Percentiles rank a stretch among this genome's conserved stretches.
phyloP scores from a whole-genome alignment of 495 filamentous ascomycete species.

The Daldinia loculata region DNA sequence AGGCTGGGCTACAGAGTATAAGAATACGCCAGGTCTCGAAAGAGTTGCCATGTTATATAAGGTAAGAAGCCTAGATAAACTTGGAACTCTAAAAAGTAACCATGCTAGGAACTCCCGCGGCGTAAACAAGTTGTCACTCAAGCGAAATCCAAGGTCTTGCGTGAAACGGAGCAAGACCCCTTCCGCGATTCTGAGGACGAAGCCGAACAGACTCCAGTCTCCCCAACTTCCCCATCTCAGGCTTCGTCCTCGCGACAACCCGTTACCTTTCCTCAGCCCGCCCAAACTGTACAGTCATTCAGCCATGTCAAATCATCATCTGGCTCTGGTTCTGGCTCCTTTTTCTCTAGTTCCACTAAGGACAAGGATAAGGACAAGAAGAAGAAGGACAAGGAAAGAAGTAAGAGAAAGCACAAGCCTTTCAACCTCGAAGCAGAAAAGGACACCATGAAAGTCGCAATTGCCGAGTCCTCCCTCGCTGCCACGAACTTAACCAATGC shows the following conservation, averaged over 20 bases:
- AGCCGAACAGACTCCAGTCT: slow-evolving; percentile 41
- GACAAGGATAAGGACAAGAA: slow-evolving; percentile 60
- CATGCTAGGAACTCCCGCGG: slow-evolving; percentile 59
- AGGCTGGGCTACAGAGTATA: slow-evolving; percentile 87
- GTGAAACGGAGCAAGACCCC: slow-evolving; percentile 72
- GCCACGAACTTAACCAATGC: slow-evolving; percentile 91
- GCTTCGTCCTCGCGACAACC: slow-evolving; percentile 47
- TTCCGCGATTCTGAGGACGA: slow-evolving; percentile 71
- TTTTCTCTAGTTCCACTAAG: slow-evolving; percentile 46
- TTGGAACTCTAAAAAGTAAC: background rate
- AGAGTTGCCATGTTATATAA: slow-evolving; percentile 82
- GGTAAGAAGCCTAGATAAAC: slow-evolving; percentile 40
- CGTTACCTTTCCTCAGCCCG: slow-evolving; percentile 44
- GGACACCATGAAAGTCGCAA: slow-evolving; percentile 78
- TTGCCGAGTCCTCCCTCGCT: slow-evolving; percentile 86
- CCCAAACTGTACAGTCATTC: slow-evolving; percentile 48
- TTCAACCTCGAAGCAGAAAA: slow-evolving; percentile 92
- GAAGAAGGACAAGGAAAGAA: slow-evolving; percentile 58
- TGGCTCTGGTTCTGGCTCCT: slow-evolving; percentile 45
- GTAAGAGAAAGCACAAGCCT: slow-evolving; percentile 60
- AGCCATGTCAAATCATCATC: slow-evolving; percentile 45
- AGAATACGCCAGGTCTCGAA: slow-evolving; percentile 80
- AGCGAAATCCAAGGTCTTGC: slow-evolving; percentile 79
- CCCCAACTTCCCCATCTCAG: slow-evolving; percentile 32
- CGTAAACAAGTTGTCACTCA: slow-evolving; percentile 68